These are phyloP conservation scores for Sporothrix schenckii DNA, from an alignment of 2,329 filamentous ascomycete species.

Conservation along the genomic window DNA sequence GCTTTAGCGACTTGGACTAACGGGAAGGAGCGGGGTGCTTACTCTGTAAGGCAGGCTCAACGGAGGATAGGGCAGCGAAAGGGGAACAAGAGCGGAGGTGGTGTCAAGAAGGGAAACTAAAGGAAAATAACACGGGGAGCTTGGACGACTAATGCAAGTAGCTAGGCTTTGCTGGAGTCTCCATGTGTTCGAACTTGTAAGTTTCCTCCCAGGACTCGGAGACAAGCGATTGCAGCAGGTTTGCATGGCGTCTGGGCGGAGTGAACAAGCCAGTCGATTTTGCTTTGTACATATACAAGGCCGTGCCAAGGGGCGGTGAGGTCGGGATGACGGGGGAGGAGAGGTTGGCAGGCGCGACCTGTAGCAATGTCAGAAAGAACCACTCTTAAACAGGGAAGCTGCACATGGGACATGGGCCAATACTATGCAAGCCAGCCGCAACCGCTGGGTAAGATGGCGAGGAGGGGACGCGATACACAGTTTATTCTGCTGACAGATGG, in stretches of 20 bases:
- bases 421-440: neutral
- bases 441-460: neutral
- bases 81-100: neutral
- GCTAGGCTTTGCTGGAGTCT: neutral
- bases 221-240: neutral
- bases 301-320: neutral
- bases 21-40: slow-evolving; percentile 29
- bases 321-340: neutral
- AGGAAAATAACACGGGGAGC: neutral
- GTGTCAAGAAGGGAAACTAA: neutral
- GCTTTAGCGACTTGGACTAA: slow-evolving; percentile 31
- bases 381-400: slow-evolving; percentile 20
- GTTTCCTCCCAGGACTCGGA: neutral
- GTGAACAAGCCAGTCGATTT: too few species aligned
- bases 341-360: slow-evolving; percentile 18
- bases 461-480: neutral
- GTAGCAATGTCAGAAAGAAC: slow-evolving; percentile 13
- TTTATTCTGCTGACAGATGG: neutral
- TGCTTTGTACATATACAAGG: too few species aligned
- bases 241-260: neutral
- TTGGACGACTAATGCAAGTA: neutral
- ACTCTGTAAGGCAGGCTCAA: slow-evolving; percentile 5
- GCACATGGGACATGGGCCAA: neutral
- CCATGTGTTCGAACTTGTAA: neutral
- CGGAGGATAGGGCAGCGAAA: neutral